phyloP scores from a whole-genome alignment of 2,329 filamentous ascomycete species.

The Aureobasidium musti region DNA sequence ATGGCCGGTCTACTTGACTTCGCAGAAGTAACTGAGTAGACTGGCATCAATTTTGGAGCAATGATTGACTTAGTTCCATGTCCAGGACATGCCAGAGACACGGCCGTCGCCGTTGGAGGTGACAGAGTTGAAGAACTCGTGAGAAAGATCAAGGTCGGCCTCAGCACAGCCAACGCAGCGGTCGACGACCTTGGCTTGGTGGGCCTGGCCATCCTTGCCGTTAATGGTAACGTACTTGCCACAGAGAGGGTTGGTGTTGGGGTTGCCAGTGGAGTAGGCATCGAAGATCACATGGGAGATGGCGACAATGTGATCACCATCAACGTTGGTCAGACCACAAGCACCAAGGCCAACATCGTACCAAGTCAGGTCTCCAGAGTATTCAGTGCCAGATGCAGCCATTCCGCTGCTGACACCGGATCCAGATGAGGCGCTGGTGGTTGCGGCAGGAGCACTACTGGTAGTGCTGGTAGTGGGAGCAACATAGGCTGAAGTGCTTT shows the following conservation, averaged over 20 bases:
- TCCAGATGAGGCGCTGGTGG: constrained; percentile 32
- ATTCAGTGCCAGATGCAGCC: constrained; percentile 43
- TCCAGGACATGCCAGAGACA: constrained; percentile 47
- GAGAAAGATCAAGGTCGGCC: constrained; percentile 61
- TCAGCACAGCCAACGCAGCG: constrained; percentile 70
- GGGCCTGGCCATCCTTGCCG: constrained; percentile 58
- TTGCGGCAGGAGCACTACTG: constrained; percentile 32
- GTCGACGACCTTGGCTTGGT: constrained; percentile 65
- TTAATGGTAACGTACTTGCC: constrained; percentile 66
- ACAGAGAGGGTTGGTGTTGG: constrained; percentile 71
- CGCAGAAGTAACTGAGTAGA: constrained; percentile 20
- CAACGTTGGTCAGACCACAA: constrained; percentile 65
- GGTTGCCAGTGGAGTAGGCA: constrained; percentile 38
- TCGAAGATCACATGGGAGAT: constrained; percentile 66
- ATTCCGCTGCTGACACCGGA: constrained; percentile 32
- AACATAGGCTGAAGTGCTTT: constrained; percentile 33
- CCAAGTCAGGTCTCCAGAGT: constrained; percentile 70
- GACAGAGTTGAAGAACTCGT: constrained; percentile 44
- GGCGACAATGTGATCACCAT: constrained; percentile 65
- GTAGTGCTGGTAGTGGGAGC: constrained; percentile 31
- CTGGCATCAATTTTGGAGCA: background rate
- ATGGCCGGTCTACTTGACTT: constrained; percentile 24
- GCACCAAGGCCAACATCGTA: constrained; percentile 68
- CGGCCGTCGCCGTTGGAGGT: constrained; percentile 44
- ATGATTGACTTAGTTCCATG: constrained; percentile 39